A percentile compares a stretch with the other conserved stretches of the same genome.
phyloP scores from a whole-genome alignment of 2,329 filamentous ascomycete species.

The Gaeumannomyces sp. region DNA sequence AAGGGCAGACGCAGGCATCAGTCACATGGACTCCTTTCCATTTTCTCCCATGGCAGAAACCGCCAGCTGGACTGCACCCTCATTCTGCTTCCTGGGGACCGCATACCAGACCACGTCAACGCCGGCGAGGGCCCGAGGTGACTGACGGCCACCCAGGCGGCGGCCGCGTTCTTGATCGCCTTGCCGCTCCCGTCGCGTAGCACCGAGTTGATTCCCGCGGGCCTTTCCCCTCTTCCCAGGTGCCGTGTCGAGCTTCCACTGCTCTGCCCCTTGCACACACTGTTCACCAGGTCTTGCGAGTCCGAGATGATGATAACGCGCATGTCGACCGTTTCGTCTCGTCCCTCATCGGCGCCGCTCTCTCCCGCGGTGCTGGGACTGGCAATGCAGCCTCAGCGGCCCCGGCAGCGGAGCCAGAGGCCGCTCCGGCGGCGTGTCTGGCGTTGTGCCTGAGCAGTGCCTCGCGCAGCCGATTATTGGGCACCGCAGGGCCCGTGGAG shows the following conservation, averaged over 20 bases:
- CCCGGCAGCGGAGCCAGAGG: no score
- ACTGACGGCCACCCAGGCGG: background rate
- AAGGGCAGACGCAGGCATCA: background rate
- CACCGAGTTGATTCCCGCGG: background rate
- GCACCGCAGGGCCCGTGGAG: no score
- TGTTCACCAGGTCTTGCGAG: background rate
- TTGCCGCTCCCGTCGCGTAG: background rate
- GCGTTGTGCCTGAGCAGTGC: no score
- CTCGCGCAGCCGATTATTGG: no score
- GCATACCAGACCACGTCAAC: conserved; percentile 1
- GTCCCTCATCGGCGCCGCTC: background rate
- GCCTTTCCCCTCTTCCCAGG: background rate
- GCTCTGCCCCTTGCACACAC: conserved; percentile 1
- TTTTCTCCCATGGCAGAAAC: background rate
- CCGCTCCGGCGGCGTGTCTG: no score
- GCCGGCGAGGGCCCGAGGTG: background rate
- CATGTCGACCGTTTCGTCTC: background rate
- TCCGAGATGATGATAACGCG: conserved; percentile 1
- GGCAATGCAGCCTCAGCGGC: no score
- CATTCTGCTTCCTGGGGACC: background rate
- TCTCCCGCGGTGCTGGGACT: background rate
- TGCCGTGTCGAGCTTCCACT: background rate
- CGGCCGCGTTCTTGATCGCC: background rate
- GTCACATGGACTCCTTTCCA: background rate
- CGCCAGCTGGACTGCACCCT: background rate